A percentile compares a stretch with the other conserved stretches of the same genome.
phyloP scores from a whole-genome alignment of 2,329 filamentous ascomycete species.

The Penicillium aurantiogriseum region DNA sequence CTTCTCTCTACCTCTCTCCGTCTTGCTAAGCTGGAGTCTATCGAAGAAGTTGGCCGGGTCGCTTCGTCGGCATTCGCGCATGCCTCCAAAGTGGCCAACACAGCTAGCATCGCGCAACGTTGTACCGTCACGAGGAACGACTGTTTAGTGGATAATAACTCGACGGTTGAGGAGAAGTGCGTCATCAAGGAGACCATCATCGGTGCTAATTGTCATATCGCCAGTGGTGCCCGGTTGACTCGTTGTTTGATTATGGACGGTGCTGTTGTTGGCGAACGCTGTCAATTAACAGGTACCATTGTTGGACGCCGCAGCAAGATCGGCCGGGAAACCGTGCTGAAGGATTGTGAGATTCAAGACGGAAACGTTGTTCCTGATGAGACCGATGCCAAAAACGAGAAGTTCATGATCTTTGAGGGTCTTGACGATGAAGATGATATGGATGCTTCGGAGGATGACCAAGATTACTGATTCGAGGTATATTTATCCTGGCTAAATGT shows the following conservation, averaged over 20 bases:
- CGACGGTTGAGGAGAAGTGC: constrained; percentile 81
- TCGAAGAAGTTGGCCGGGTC: constrained; percentile 60
- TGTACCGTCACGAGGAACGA: constrained; percentile 81
- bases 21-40: constrained; percentile 73
- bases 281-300: constrained; percentile 83
- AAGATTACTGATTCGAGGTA: constrained; percentile 16
- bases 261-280: constrained; percentile 77
- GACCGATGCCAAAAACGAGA: constrained; percentile 62
- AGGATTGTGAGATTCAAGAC: constrained; percentile 90
- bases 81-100: constrained; percentile 74
- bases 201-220: constrained; percentile 82
- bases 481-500: constrained; percentile 1
- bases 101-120: constrained; percentile 73
- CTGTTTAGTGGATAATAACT: constrained; percentile 82
- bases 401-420: constrained; percentile 57
- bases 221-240: constrained; percentile 78
- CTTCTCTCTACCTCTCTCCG: constrained; percentile 79
- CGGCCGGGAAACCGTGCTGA: constrained; percentile 76
- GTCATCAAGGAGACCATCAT: constrained; percentile 92
- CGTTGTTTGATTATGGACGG: constrained; percentile 92
- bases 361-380: constrained; percentile 77
- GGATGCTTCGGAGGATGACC: constrained; percentile 32
- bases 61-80: constrained; percentile 73
- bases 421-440: constrained; percentile 38
- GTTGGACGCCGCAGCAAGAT: constrained; percentile 77